Conservation (phyloP, 352 stramenopile species). For the Elongisporangium prolatum region DNA sequence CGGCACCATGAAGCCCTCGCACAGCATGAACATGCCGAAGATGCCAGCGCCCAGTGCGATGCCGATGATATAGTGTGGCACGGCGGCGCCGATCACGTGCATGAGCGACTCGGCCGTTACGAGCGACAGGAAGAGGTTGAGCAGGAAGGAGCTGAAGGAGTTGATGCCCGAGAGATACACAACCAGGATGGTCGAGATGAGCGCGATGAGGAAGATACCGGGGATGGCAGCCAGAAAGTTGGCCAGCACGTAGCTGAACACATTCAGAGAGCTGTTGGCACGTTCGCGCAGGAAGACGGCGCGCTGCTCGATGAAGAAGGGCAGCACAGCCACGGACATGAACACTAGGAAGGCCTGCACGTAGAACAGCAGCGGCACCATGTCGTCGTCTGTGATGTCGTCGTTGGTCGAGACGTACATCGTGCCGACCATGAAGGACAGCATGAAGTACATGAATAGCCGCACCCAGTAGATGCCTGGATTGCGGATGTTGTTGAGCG, state of each 20-base stretch:
- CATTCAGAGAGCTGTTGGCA: constrained; percentile 66
- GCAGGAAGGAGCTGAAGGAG: constrained; percentile 50
- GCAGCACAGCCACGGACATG: constrained; percentile 85
- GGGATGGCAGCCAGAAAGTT: constrained; percentile 67
- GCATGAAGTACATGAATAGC: constrained; percentile 75
- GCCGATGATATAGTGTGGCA: constrained; percentile 85
- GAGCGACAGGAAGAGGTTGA: constrained; percentile 76
- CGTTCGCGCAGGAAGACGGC: constrained; percentile 82
- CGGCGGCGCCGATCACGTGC: constrained; percentile 68
- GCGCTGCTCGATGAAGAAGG: constrained; percentile 79
- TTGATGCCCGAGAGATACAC: constrained; percentile 46
- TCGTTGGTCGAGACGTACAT: constrained; percentile 66
- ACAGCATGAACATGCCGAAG: constrained; percentile 87
- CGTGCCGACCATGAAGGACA: constrained; percentile 65
- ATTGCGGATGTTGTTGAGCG: constrained; percentile 61
- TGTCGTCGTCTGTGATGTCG: constrained; percentile 21
- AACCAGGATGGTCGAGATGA: constrained; percentile 51
- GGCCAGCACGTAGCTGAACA: constrained; percentile 68
- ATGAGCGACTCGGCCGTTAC: constrained; percentile 79
- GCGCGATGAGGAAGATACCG: constrained; percentile 53
- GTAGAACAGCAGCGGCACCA: constrained; percentile 82
- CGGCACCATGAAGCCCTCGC: constrained; percentile 82
- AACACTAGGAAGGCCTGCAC: constrained; percentile 88
- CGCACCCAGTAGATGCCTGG: constrained; percentile 72
- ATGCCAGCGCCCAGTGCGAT: constrained; percentile 75